phyloP scores from a whole-genome alignment of 1,284 basidiomycete species.

The Laetiporus sulphureus region DNA sequence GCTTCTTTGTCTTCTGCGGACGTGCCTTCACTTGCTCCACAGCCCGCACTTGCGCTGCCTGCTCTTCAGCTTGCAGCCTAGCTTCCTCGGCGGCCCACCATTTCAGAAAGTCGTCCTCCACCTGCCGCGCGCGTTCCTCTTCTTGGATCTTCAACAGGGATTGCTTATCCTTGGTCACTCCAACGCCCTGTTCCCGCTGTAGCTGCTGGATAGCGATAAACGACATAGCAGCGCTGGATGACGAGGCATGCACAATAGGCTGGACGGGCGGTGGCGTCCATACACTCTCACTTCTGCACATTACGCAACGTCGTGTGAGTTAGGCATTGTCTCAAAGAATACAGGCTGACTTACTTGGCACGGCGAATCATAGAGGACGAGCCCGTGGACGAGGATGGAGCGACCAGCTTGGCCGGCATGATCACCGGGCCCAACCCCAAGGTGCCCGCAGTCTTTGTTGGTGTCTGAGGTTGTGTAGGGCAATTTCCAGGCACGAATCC shows the following conservation, averaged over 20 bases:
- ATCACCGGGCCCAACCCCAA: conserved; percentile 52
- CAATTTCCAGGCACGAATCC: too few species aligned
- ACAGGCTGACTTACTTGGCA: conserved; percentile 38
- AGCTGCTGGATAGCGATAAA: conserved; percentile 80
- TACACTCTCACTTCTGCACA: conserved; percentile 35
- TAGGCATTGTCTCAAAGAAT: background rate
- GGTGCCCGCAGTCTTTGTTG: conserved; percentile 12
- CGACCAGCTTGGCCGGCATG: conserved; percentile 47
- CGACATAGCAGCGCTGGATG: conserved; percentile 42
- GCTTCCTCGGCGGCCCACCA: conserved; percentile 87
- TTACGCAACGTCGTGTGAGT: background rate
- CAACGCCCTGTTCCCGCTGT: conserved; percentile 51
- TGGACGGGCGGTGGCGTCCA: conserved; percentile 52
- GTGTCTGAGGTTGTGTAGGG: conserved; percentile 9
- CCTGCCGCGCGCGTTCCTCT: conserved; percentile 62
- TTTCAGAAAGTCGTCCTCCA: conserved; percentile 72
- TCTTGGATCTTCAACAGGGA: conserved; percentile 81
- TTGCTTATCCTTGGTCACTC: conserved; percentile 42
- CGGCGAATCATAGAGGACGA: conserved; percentile 31
- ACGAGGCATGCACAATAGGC: conserved; percentile 33
- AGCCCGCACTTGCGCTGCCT: background rate
- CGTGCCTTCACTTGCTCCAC: background rate
- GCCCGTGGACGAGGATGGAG: conserved; percentile 21
- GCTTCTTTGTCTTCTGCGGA: background rate
- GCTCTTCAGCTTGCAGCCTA: conserved; percentile 35